Evolutionary conservation across 352 stramenopile genomes (phyloP).

Genomic region (Pythium dissotocum): DNA sequence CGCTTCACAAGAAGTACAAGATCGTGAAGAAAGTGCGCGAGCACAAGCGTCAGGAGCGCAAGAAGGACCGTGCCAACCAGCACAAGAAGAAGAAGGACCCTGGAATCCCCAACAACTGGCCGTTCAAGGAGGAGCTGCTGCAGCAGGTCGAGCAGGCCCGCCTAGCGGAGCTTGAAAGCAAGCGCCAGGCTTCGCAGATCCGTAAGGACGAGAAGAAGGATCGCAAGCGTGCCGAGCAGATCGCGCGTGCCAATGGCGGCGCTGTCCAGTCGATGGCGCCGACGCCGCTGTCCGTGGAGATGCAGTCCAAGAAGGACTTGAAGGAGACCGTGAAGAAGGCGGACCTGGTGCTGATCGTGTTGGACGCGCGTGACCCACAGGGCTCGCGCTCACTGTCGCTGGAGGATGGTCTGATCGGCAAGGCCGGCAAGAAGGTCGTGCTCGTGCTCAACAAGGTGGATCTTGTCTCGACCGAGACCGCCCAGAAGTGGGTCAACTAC

Average conservation of each 20-base stretch:
- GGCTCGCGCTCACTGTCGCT: constrained; percentile 92
- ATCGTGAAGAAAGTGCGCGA: constrained; percentile 91
- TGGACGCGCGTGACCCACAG: constrained; percentile 98
- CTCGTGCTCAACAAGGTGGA: constrained; percentile 99
- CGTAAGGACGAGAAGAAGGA: constrained; percentile 74
- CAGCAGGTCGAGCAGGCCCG: constrained; percentile 79
- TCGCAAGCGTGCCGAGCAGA: constrained; percentile 43
- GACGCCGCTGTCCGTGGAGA: constrained; percentile 68
- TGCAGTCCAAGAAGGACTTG: constrained; percentile 79
- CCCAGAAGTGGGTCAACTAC: constrained; percentile 92
- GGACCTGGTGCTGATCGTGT: constrained; percentile 82
- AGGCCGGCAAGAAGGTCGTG: constrained; percentile 95
- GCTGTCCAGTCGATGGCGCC: constrained; percentile 27
- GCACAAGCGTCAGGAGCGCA: constrained; percentile 94
- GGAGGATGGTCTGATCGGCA: constrained; percentile 94
- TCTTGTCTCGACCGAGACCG: constrained; percentile 87
- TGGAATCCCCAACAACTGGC: constrained; percentile 98
- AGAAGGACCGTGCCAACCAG: constrained; percentile 86
- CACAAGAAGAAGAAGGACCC: constrained; percentile 96
- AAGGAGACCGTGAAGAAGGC: constrained; percentile 68
- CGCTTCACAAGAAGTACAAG: constrained; percentile 99
- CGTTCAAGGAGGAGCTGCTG: constrained; percentile 96
- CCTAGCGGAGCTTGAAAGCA: constrained; percentile 67
- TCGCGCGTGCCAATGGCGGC: constrained; percentile 34
- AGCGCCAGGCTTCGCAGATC: constrained; percentile 60